A percentile compares a stretch with the other conserved stretches of the same genome.
These are phyloP conservation scores for Bipolaris zeicola DNA, from an alignment of 2,329 filamentous ascomycete species.

Conservation along the genomic window DNA sequence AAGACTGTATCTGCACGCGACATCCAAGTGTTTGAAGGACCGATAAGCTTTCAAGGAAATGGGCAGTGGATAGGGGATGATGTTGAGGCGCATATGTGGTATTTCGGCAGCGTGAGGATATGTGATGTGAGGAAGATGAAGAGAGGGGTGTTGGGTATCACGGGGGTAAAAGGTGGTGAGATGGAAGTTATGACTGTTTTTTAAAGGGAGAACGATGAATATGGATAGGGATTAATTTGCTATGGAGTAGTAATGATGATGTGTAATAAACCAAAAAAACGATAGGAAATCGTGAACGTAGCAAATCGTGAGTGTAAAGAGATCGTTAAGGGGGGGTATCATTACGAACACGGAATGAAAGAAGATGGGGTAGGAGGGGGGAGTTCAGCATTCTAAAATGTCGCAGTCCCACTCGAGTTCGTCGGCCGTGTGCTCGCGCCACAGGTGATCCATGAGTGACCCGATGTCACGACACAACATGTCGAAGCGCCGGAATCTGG, in stretches of 20 bases:
- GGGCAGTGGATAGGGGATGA: conserved; percentile 35
- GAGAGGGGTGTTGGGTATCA: conserved; percentile 15
- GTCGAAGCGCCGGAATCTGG: conserved; percentile 30
- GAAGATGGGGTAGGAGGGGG: neutral
- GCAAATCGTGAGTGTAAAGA: neutral
- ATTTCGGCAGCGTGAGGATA: conserved; percentile 33
- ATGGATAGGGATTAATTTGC: no score
- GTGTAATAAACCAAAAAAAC: neutral
- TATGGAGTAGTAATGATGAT: neutral
- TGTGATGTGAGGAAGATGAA: conserved; percentile 26
- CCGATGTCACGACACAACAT: conserved; percentile 33
- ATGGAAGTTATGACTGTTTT: conserved; percentile 25
- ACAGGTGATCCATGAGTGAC: conserved; percentile 43
- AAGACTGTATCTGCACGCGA: conserved; percentile 26
- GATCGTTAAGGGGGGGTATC: conserved; percentile 1
- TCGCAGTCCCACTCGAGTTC: conserved; percentile 38
- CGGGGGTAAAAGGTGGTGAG: conserved; percentile 7
- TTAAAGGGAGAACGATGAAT: neutral
- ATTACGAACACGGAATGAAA: neutral
- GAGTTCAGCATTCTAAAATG: conserved; percentile 25
- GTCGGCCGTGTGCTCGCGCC: conserved; percentile 36
- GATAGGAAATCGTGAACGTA: neutral
- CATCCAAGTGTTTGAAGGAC: conserved; percentile 31
- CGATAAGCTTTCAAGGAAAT: conserved; percentile 38
- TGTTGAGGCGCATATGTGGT: conserved; percentile 45